Conservation (phyloP, 768 basidiomycete species). For the Sarcodon sp. region DNA sequence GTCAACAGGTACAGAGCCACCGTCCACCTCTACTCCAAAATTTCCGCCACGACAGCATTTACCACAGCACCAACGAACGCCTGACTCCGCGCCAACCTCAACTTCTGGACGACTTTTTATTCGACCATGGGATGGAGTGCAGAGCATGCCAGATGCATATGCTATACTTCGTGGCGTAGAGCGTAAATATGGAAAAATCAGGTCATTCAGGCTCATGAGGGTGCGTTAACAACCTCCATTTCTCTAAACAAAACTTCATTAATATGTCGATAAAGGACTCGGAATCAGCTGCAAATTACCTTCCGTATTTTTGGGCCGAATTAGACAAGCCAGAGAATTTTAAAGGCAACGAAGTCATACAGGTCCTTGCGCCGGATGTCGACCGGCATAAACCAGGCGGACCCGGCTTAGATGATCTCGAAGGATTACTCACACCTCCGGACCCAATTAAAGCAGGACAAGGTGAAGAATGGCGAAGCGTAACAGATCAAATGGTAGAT, state of each 20-base stretch:
- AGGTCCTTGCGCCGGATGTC: constrained; percentile 15
- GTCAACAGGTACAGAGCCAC: too few relatives aligned
- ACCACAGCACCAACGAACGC: too few relatives aligned
- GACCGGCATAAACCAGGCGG: constrained; percentile 17
- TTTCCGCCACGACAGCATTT: too few relatives aligned
- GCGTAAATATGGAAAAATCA: constrained; percentile 12
- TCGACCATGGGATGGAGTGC: constrained; percentile 25
- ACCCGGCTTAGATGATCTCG: constrained; percentile 18
- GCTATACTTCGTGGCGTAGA: constrained; percentile 43
- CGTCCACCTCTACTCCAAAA: too few relatives aligned
- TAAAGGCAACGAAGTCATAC: constrained; percentile 17
- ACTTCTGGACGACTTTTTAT: constrained; percentile 15
- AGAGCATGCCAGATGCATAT: constrained; percentile 35
- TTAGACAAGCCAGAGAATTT: constrained; percentile 33
- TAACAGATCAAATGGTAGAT: background rate
- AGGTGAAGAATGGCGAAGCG: background rate
- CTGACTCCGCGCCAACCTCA: too few relatives aligned
- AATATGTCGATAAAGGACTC: constrained; percentile 3
- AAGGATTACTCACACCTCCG: constrained; percentile 13
- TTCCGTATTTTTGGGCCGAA: constrained; percentile 25
- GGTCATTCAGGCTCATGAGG: constrained; percentile 8
- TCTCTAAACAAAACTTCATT: background rate
- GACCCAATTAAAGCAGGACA: constrained; percentile 1
- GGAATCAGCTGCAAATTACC: constrained; percentile 18
- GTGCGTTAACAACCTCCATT: constrained; percentile 9